Base-by-base conservation (phyloP, 1,139 yeast genomes). In the Torulaspora pretoriensis region DNA sequence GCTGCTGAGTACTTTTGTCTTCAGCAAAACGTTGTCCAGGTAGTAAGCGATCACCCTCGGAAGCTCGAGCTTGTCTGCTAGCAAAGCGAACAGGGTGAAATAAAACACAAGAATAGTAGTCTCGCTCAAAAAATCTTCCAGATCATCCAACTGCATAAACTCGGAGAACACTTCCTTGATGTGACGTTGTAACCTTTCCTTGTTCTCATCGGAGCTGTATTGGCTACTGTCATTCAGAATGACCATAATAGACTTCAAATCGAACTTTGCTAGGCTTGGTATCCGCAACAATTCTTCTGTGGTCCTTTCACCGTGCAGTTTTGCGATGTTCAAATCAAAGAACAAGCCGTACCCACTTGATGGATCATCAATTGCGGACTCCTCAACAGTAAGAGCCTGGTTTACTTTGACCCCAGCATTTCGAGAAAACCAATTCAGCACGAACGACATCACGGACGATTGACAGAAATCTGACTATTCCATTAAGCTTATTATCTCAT, bases 221-320 rank as follows among this genome's bases (percentile, higher is more conserved):
- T 50, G 66, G 30, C 43, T 49, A 44, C 12, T 56, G 8, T 40
- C 49, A 24, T 54, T 54, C 29, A 55, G 40, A 12, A 29, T 27
- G 30, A 24, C 43, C 26, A 34, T 45, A 53, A 45, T 67, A 54
- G 37, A 65, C 38, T 61, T 61, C 29, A 75, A 54, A 16, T 74
- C 59, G 38, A 70, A 62, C 0, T 68, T 59, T 1, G 61, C 39
- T 0, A 22, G 19, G 8, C 55, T 45, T 0, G 78, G 77, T 3
- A 74, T 62, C 40, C 75, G 55, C 32, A 73, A 53, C n/a, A 73
- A 56, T 35, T 65, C 56, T 38, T 57, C 51, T 50, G 47, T 48
- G 2, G 53, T 59, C n/a, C 46, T 53, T 3, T 42, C 42, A 8
- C 27, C 13, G 2, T 49, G 44, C 2, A 37, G 32, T 8, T 47